Evolutionary conservation across 1,284 basidiomycete species (phyloP), one percentile per base, ranked within the genome.

Genomic region (Paramarasmius palmivorus): DNA sequence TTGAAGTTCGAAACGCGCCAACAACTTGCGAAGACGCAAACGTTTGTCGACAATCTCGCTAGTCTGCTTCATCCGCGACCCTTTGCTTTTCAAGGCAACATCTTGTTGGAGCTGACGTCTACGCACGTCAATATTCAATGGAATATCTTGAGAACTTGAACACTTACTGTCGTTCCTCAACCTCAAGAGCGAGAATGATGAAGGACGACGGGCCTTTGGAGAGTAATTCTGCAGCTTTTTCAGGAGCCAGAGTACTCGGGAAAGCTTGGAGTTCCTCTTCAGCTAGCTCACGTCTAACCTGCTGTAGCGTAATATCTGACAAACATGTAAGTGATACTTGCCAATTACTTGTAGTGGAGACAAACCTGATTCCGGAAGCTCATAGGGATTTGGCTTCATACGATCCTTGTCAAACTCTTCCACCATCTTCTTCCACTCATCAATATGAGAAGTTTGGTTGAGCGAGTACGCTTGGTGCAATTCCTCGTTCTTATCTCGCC

Each of bases 91-190:
- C 7, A 32, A 12, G 7, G 6, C 6, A 6, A 32, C 12, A 12
- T 32, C 29, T 32, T 32, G 7, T 32, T 32, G 12, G 6, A 32
- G 29, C 29, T 32, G 29, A 6, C 29, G 29, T 32, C 29, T 32
- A 12, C 6, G 7, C 6, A 32, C 12, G 12, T 32, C 12, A 12
- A 6, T 32, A n/a, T n/a, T n/a, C n/a, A n/a, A n/a, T n/a, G n/a
- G 29, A 12, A 32, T 6, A 32, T 12, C 14, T 47, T 17, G 19
- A 4, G 2, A 3, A n/a, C n/a, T n/a, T 29, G 22, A 20, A 12
- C 4, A 54, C 61, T 53, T 26, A 60, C 61, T 62, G 61, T 20
- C 34, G 40, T 7, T 58, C 55, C 39, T 62, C 59, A 4, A 62
- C 34, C 12, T 60, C 57, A 8, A 62, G 40, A 1, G 57, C 59